Base-by-base conservation (phyloP, 2,329 filamentous ascomycete species). In the Davidsoniella australis region DNA sequence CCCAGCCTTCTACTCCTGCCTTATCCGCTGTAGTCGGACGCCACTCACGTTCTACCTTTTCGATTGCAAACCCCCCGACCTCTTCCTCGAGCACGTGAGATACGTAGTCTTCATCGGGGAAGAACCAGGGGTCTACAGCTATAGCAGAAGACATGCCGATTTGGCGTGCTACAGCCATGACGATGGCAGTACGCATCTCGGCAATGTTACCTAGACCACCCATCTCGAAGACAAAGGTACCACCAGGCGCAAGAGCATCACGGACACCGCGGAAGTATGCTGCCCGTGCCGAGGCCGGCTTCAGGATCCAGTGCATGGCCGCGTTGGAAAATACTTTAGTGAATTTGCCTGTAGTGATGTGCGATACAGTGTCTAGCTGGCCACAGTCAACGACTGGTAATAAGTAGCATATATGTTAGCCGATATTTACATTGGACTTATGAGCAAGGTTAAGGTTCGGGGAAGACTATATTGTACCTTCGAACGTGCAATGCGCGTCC, bases 161-260 rank as follows among this genome's bases (percentile, higher is more conserved):
- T 1, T 74, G 70, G 1, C 70, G 66, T 14, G 67, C 61, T 1
- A 81, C 64, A 1, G 71, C 71, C 14, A 67, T 64, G 3, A 78
- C 62, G 6, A 82, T 63, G 2, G 75, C 75, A 0, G 73, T 66
- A 24, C 74, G 69, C 55, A 81, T 71, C 61, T 84, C 80, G 1
- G 68, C 64, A 1, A 82, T 69, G 60, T 85, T 84, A 17, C 81
- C 82, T 45, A 78, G 69, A 0, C 80, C 80, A 47, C 82, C 80
- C 75, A 80, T 80, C 61, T 85, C 81, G 56, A 85, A 82, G 8
- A 73, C 70, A 52, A 85, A 78, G 0, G 56, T 57, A 1, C 77
- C 80, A 9, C 69, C 70, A 0, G 73, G 70, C 33, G 64, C 67
- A 2, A 85, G 67, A 1, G 71, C 65, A 7, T 62, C 62, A 53